phyloP scores from a whole-genome alignment of 306 rosid species.

The Dalbergia oliveri region DNA sequence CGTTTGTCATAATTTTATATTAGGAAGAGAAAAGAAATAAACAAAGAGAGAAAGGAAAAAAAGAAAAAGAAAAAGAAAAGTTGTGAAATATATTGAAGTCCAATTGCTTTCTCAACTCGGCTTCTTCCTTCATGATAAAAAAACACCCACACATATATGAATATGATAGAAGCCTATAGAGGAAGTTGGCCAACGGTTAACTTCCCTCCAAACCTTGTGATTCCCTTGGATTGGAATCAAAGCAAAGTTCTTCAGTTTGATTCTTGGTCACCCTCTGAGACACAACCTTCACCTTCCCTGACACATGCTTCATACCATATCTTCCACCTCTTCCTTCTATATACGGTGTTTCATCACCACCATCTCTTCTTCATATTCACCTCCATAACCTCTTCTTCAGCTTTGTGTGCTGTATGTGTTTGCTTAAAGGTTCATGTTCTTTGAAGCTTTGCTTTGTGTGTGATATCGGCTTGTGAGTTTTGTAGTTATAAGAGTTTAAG shows the following conservation, averaged over 20 bases:
- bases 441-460: conserved; percentile 26
- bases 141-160: conserved; percentile 31
- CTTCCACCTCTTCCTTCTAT: conserved; percentile 41
- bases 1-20: conserved; percentile 33
- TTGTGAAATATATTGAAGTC: conserved; percentile 49
- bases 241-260: conserved; percentile 73
- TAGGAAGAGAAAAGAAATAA: not conserved
- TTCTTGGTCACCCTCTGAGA: conserved; percentile 85
- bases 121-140: conserved; percentile 51
- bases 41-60: conserved; percentile 8
- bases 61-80: conserved; percentile 8
- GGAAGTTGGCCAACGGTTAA: conserved; percentile 94
- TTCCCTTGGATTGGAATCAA: conserved; percentile 83
- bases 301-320: conserved; percentile 58
- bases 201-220: conserved; percentile 74
- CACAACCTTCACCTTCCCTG: conserved; percentile 83
- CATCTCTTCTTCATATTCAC: conserved; percentile 43
- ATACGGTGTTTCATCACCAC: conserved; percentile 41
- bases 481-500: conserved; percentile 28
- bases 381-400: not conserved
- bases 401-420: not conserved
- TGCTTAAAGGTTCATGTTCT: conserved; percentile 33
- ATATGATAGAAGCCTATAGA: conserved; percentile 9
- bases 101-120: conserved; percentile 61
- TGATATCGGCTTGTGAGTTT: conserved; percentile 17